Base-by-base conservation (phyloP, 345 rosid species). In the Eucalyptus marginata region DNA sequence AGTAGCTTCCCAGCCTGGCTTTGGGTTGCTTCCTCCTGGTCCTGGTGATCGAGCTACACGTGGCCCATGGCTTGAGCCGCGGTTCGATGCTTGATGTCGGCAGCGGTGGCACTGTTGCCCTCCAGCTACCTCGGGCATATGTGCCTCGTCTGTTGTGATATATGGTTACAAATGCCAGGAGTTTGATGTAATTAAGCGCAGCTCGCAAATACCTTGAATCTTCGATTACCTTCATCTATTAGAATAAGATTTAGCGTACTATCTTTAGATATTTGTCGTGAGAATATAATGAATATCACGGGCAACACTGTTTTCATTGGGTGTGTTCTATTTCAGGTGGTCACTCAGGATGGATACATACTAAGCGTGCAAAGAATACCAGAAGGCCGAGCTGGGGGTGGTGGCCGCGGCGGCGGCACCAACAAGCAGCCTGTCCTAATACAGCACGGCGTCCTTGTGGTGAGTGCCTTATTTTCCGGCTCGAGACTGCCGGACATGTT, bases 391-490 rank as follows among this genome's bases (percentile, higher is more conserved):
- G 80, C 2, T 49, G 90, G 81, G 17, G 87, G 50, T 6, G 86
- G 68, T 1, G 52, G 62, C n/a, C n/a, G n/a, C 90, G 87, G 52
- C 6, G 66, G 68, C 2, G 83, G 66, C 2, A 89, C 89, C 10
- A 90, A 88, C 87, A 93, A 89, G 92, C 98, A 91, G 87, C 98
- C 99, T 2, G 94, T 97, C 80, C 86, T 97, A 14, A 88, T 98
- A 86, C 99, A 98, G 88, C 99, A 98, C 88, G 99, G 98, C 3
- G 94, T 98, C 51, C 96, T 97, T 76, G 99, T 95, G 93, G 99
- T 98, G 91, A 92, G 91, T 43, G 49, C 22, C n/a, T 31, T 29
- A 43, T 49, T 29, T 62, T 29, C 52, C 3, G 25, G 20, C 44
- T 33, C 44, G 22, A 29, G 6, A 86, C 52, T 2, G 27, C 87